Evolutionary conservation across 140 eudicot genomes (phyloP), one percentile per base, ranked within the genome.

Genomic region (Senecio squalidus): DNA sequence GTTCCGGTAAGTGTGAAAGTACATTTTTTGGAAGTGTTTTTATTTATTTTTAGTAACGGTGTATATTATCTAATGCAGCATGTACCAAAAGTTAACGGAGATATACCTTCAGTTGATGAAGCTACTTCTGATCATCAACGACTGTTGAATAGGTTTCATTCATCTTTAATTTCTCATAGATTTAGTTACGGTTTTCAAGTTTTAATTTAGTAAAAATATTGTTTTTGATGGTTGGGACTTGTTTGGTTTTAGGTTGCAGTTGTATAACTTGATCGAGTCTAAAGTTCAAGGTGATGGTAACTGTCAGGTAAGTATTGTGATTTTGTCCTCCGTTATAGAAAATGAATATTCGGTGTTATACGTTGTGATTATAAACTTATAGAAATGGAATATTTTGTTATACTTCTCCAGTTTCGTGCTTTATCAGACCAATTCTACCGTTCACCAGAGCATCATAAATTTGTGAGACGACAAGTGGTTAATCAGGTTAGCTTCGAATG

Each of bases 61-160:
- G 16, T 18, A 0, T 59, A 17, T 59, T 38, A 40, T 30, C 9
- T 66, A 14, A 26, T 78, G 83, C 88, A 91, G 98, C 98, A 91
- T 73, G 57, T 91, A 22, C 98, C 98, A 27, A 83, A 80, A 74
- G 90, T 84, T 64, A 91, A 91, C 72, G 96, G 98, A 59, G 98
- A 91, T 29, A 86, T 91, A 66, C 98, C 98, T 66, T 86, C 98
- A 30, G 69, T 78, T 61, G 95, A 91, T 70, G 98, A 83, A 81
- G 98, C 91, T 51, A 83, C 91, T 66, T 78, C 94, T 55, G 98
- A 91, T 72, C 96, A 91, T 82, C 95, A 91, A 65, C 78, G 98
- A 69, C 88, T 91, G 61, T 55, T 81, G 29, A 88, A 91, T 74
- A 91, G 98, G 94, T 89, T 73, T 52, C 54, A 27, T 22, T 58